These are phyloP conservation scores for Berkeleyomyces rouxiae DNA, from an alignment of 2,329 filamentous ascomycete species.

Conservation along the genomic window DNA sequence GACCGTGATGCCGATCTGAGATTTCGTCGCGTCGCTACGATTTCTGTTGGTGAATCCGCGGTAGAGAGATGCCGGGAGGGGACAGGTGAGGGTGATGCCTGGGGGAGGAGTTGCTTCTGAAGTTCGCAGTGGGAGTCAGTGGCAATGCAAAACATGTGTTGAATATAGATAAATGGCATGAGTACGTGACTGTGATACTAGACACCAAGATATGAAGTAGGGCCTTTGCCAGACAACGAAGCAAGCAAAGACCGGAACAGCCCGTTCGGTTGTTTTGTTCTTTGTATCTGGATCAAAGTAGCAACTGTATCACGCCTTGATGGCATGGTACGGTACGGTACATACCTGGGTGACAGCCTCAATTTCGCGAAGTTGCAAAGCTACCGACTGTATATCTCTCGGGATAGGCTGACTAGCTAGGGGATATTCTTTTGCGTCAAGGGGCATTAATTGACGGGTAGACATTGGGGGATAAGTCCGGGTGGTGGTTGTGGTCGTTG, in stretches of 20 bases:
- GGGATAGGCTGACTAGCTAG: slow-evolving; percentile 72
- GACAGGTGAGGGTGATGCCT: background rate
- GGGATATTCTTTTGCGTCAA: slow-evolving; percentile 82
- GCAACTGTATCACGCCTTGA: background rate
- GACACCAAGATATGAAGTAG: no score
- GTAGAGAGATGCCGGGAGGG: background rate
- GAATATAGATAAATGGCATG: background rate
- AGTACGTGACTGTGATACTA: no score
- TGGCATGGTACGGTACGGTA: no score
- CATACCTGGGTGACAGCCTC: slow-evolving; percentile 26
- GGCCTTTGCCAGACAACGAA: no score
- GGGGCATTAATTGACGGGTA: slow-evolving; percentile 52
- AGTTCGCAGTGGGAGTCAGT: background rate
- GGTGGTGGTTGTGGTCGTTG: slow-evolving; percentile 76
- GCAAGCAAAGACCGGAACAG: no score
- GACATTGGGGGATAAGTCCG: slow-evolving; percentile 71
- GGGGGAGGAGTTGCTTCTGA: background rate
- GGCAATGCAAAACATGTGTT: background rate
- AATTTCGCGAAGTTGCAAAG: slow-evolving; percentile 49
- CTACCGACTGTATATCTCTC: slow-evolving; percentile 57
- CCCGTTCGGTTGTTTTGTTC: background rate
- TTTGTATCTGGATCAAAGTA: background rate
- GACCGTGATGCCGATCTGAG: slow-evolving; percentile 3
- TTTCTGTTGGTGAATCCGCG: background rate
- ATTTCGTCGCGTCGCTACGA: background rate